Conservation (phyloP, 352 stramenopile genomes). For the Globisporangium splendens region DNA sequence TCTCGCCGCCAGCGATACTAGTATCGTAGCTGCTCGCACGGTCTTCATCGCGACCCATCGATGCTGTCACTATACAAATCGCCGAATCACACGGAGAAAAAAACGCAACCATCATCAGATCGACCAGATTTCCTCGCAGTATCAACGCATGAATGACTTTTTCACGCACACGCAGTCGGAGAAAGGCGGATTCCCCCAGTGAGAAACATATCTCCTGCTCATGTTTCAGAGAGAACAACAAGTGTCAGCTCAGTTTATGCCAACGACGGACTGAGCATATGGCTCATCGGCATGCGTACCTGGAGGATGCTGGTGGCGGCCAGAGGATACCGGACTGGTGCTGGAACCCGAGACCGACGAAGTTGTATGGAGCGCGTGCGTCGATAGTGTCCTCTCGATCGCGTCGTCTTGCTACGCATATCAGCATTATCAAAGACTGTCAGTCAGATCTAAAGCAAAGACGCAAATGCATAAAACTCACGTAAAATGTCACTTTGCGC, state of each 20-base stretch:
- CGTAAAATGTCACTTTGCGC: conserved; percentile 30
- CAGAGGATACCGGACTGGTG: background rate
- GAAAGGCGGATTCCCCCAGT: too few species aligned
- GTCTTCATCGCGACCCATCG: background rate
- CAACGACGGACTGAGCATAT: too few species aligned
- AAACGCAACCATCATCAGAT: too few species aligned
- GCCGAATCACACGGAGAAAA: too few species aligned
- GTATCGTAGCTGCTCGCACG: background rate
- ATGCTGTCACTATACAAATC: too few species aligned
- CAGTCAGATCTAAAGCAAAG: background rate
- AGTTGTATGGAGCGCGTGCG: conserved; percentile 11
- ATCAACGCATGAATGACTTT: too few species aligned
- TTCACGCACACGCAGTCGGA: too few species aligned
- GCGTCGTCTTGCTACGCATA: conserved; percentile 12
- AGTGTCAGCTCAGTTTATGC: too few species aligned
- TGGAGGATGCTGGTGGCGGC: background rate
- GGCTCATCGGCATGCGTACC: background rate
- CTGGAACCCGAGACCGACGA: conserved; percentile 1
- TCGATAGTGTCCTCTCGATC: conserved; percentile 4
- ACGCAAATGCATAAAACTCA: conserved; percentile 5
- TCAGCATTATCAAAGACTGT: background rate
- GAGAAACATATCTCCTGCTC: too few species aligned
- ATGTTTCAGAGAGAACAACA: too few species aligned
- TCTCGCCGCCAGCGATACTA: background rate
- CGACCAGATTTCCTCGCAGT: too few species aligned